These are phyloP conservation scores for Cinnamomum micranthum DNA, from an alignment of 164 flowering plant species.

Conservation along the genomic window DNA sequence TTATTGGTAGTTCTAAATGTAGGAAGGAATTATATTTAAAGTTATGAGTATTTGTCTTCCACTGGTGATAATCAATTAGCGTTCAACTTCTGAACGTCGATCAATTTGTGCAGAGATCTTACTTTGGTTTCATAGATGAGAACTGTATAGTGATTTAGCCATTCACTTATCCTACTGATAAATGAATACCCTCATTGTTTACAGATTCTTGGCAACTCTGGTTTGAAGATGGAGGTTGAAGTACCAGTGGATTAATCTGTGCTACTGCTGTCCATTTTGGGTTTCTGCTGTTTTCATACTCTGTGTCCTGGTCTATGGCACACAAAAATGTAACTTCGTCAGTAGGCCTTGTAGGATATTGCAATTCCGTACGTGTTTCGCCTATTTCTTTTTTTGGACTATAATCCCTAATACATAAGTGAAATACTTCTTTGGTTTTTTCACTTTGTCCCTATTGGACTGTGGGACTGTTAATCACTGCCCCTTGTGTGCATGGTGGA, in stretches of 20 bases:
- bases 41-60: background rate
- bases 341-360: background rate
- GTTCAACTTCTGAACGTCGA: background rate
- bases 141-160: background rate
- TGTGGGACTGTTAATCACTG: too few species aligned
- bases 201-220: slow-evolving; percentile 45
- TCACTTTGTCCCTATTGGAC: too few species aligned
- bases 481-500: too few species aligned
- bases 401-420: background rate
- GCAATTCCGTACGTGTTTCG: background rate
- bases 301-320: background rate
- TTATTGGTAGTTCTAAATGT: too few species aligned
- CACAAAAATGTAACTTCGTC: background rate
- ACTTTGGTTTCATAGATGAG: background rate
- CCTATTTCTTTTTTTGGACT: too few species aligned
- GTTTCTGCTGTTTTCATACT: too few species aligned
- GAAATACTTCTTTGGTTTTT: background rate
- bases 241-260: slow-evolving; percentile 41
- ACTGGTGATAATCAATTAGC: background rate
- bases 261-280: background rate
- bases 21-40: background rate
- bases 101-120: background rate
- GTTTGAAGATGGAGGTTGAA: slow-evolving; percentile 53
- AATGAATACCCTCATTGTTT: background rate
- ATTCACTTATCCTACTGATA: background rate